phyloP scores from a whole-genome alignment of 352 stramenopile genomes.

The Globisporangium ultimum region DNA sequence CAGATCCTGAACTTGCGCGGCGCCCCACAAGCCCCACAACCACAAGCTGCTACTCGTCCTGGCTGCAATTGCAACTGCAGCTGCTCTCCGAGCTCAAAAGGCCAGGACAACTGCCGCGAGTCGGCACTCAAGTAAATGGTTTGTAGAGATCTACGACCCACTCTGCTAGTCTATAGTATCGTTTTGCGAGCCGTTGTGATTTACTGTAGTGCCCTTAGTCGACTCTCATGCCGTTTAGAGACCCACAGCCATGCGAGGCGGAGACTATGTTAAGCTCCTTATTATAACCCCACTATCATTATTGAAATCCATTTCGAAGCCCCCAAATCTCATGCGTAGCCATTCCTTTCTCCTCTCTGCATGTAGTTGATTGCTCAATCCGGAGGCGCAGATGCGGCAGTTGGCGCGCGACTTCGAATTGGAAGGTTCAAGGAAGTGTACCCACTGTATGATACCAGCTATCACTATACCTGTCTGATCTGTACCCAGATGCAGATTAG shows the following conservation, averaged over 20 bases:
- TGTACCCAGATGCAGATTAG: no score
- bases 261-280: neutral
- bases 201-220: neutral
- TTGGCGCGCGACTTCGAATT: no score
- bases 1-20: constrained; percentile 71
- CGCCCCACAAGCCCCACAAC: neutral
- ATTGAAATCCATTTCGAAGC: neutral
- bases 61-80: constrained; percentile 23
- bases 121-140: constrained; percentile 11
- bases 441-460: no score
- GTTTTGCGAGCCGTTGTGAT: neutral
- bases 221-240: constrained; percentile 3
- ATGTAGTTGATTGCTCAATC: neutral
- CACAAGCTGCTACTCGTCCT: constrained; percentile 2
- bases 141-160: neutral
- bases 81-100: constrained; percentile 15
- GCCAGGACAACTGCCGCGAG: constrained; percentile 6
- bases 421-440: no score
- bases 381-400: no score
- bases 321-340: neutral
- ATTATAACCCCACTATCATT: neutral
- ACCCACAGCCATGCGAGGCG: neutral
- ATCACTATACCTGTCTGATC: no score
- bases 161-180: neutral
- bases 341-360: neutral